Base-by-base conservation (phyloP, 1,284 basidiomycete species). In the Dichomitus squalens region DNA sequence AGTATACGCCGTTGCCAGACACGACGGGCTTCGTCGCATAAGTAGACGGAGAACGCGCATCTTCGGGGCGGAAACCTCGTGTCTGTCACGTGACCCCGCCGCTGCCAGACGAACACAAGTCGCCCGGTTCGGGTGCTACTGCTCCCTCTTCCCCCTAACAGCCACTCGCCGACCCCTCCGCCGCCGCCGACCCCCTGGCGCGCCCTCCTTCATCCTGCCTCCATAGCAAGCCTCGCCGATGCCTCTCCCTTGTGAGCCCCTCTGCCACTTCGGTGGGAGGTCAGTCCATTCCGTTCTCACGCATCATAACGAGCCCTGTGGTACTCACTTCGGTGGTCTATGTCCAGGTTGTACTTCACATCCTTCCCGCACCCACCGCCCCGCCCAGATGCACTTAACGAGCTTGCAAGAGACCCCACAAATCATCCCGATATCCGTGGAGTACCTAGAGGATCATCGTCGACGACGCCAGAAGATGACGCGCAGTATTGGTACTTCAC, bases 401-500 rank as follows among this genome's bases (percentile, higher is more conserved):
- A 76, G 47, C 72, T 79, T 36, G 71, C 81, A 21, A 68, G 78
- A 39, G 82, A 84, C 53, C 71, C 79, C 11, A 75, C 73, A 40
- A 79, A 78, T 69, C 76, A 75, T 44, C 88, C 88, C 60, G 80
- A 75, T 66, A 73, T 91, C 18, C 86, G 87, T 56, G 78, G 82
- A 48, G 79, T 79, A 64, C 76, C 83, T 8, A 77, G 76, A 68
- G 81, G 76, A 35, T 80, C 81, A n/a, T 80, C 83, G 34, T 82
- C 84, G 34, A 76, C 81, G 34, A 81, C 86, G 21, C 82, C 86
- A 44, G 88, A 91, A 67, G 85, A 86, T 63, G 78, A 83, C 64
- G 83, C 86, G 54, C 79, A 81, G 53, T 93, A 91, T 73, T 92
- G 91, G 74, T 93, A 88, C 73, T 92, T 93, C 76, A 91, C 88